Evolutionary conservation across 73 alveolate species (phyloP).

Genomic region (Loxodes magnus): DNA sequence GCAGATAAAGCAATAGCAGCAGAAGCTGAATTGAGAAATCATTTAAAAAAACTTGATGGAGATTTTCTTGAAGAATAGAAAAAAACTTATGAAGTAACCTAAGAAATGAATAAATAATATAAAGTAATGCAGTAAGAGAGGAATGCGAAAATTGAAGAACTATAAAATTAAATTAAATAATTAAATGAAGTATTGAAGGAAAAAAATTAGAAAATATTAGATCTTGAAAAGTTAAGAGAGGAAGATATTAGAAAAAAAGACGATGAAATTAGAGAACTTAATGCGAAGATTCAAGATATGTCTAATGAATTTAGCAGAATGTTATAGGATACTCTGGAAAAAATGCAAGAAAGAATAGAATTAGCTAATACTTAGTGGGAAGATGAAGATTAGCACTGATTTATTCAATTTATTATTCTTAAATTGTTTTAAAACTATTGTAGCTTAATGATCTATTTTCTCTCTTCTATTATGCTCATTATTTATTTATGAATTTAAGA

Average conservation of each 20-base stretch:
- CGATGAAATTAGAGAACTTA: constrained; percentile 38
- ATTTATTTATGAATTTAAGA: too few species aligned
- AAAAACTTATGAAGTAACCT: constrained; percentile 36
- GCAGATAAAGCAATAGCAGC: constrained; percentile 49
- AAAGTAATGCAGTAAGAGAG: constrained; percentile 42
- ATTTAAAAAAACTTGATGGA: constrained; percentile 21
- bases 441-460: too few species aligned
- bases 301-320: constrained; percentile 39
- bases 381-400: too few species aligned
- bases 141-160: constrained; percentile 20
- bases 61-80: constrained; percentile 34
- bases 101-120: constrained; percentile 56
- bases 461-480: too few species aligned
- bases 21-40: constrained; percentile 34
- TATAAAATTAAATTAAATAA: constrained; percentile 16
- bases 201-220: constrained; percentile 8
- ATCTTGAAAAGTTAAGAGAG: constrained; percentile 23
- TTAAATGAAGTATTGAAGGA: constrained; percentile 19
- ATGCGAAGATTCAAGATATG: constrained; percentile 42
- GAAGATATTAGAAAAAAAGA: constrained; percentile 25
- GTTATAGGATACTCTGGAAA: constrained; percentile 47
- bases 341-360: constrained; percentile 47
- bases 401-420: too few species aligned
- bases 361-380: constrained; percentile 51
- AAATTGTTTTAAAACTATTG: too few species aligned